Percentiles rank a stretch among this genome's conserved stretches.
Conservation (phyloP, 2,329 filamentous ascomycete genomes). For the Arthroderma sp. region DNA sequence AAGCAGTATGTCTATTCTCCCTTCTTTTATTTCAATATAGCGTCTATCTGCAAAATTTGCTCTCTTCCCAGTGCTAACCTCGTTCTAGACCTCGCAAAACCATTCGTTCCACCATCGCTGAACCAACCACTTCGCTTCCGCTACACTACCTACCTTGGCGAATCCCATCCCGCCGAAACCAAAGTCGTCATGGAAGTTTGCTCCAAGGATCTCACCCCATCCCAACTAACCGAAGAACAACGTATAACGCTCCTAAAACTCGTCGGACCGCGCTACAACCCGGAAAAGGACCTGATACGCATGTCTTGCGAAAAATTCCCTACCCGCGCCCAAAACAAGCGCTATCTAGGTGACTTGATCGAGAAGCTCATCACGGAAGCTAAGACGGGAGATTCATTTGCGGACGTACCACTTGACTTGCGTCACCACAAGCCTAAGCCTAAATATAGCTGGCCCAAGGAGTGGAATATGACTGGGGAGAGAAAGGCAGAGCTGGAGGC, state of each 20-base stretch:
- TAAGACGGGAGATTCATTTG: slow-evolving; percentile 71
- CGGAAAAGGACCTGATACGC: slow-evolving; percentile 63
- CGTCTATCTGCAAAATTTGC: neutral
- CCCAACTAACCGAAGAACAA: slow-evolving; percentile 52
- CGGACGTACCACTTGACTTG: slow-evolving; percentile 78
- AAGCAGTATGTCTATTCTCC: slow-evolving; percentile 50
- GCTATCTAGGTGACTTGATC: slow-evolving; percentile 73
- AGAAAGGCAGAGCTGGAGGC: slow-evolving; percentile 53
- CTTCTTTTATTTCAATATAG: neutral
- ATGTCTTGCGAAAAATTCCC: slow-evolving; percentile 85
- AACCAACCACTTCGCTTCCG: slow-evolving; percentile 72
- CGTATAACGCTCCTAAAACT: slow-evolving; percentile 76
- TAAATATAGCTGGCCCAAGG: slow-evolving; percentile 60
- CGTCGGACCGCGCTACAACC: slow-evolving; percentile 75
- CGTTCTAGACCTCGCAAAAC: slow-evolving; percentile 60
- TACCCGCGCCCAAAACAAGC: slow-evolving; percentile 89
- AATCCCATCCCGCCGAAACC: slow-evolving; percentile 75
- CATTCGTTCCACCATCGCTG: slow-evolving; percentile 58
- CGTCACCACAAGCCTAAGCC: slow-evolving; percentile 64
- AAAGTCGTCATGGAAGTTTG: slow-evolving; percentile 93
- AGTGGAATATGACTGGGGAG: slow-evolving; percentile 67
- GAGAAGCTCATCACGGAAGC: slow-evolving; percentile 60
- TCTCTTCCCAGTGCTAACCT: neutral
- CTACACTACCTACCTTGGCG: slow-evolving; percentile 93
- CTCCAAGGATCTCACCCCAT: slow-evolving; percentile 51